Conservation (phyloP, 2,329 filamentous ascomycete species). For the Colletotrichum horii region DNA sequence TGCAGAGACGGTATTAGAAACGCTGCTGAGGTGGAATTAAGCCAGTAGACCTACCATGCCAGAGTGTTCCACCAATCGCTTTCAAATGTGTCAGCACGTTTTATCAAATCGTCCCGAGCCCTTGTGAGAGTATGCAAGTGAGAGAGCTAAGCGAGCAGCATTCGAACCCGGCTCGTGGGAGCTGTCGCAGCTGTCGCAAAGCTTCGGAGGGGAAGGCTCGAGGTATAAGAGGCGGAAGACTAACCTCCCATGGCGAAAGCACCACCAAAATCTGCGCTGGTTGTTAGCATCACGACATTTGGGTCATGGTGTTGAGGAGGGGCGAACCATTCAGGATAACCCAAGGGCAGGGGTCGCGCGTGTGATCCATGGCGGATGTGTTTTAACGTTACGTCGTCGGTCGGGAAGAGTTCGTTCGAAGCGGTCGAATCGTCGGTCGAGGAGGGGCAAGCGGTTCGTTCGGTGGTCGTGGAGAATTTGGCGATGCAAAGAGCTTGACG, state of each 20-base stretch:
- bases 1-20: background rate
- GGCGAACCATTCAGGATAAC: constrained; percentile 71
- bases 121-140: background rate
- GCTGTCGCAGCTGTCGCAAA: background rate
- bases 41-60: constrained; percentile 70
- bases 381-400: background rate
- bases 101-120: background rate
- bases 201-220: background rate
- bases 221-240: accelerated
- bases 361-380: constrained; percentile 78
- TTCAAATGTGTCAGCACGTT: background rate
- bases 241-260: constrained; percentile 88
- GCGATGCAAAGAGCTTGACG: background rate
- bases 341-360: constrained; percentile 95
- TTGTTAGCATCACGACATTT: background rate
- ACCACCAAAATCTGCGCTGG: constrained; percentile 76
- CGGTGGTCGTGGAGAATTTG: background rate
- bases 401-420: background rate
- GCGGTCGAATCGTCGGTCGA: background rate
- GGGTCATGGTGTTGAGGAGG: background rate
- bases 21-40: accelerated
- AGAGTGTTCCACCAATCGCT: constrained; percentile 81
- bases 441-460: background rate
- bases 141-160: background rate
- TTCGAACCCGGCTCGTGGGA: background rate